These are phyloP conservation scores for Saturnispora kantuleensis DNA, from an alignment of 805 yeast species.

Conservation along the genomic window DNA sequence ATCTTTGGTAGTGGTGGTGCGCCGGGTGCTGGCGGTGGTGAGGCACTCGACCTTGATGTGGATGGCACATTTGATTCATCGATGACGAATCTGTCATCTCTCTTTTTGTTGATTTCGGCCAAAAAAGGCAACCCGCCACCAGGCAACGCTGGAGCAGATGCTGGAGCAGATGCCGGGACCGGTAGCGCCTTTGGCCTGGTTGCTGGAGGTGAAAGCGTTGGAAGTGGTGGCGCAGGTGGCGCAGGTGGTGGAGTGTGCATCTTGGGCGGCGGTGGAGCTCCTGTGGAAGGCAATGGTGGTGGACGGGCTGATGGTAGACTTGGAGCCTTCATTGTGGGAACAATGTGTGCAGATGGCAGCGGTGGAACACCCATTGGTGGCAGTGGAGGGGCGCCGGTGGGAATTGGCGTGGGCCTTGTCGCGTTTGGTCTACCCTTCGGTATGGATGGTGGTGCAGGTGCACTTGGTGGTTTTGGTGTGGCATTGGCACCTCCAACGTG, in stretches of 20 bases:
- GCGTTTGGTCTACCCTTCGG: slow-evolving; percentile 11
- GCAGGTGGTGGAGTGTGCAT: slow-evolving; percentile 16
- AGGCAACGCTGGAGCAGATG: slow-evolving; percentile 11
- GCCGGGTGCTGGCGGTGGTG: slow-evolving; percentile 9
- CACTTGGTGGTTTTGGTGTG: slow-evolving; percentile 20
- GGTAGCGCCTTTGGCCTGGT: slow-evolving; percentile 15
- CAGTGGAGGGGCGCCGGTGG: slow-evolving; percentile 8
- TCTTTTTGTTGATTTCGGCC: slow-evolving; percentile 42
- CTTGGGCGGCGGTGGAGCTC: slow-evolving; percentile 17
- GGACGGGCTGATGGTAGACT: background rate
- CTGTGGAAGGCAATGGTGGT: slow-evolving; percentile 6
- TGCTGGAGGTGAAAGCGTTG: slow-evolving; percentile 14
- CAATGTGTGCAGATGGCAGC: slow-evolving; percentile 14
- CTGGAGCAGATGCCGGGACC: slow-evolving; percentile 12
- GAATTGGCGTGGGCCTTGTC: slow-evolving; percentile 2
- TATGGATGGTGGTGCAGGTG: slow-evolving; percentile 18
- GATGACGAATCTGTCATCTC: slow-evolving; percentile 38
- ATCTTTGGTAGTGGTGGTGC: slow-evolving; percentile 16
- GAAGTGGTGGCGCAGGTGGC: slow-evolving; percentile 10
- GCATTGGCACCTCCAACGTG: slow-evolving; percentile 23
- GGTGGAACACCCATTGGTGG: slow-evolving; percentile 11
- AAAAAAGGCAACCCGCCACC: slow-evolving; percentile 39
- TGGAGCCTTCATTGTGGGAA: slow-evolving; percentile 13
- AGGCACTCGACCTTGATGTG: background rate
- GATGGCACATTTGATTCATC: slow-evolving; percentile 22